Percentiles rank a stretch among this genome's conserved stretches.
Evolutionary conservation across 2,329 filamentous ascomycete species (phyloP).

Genomic region (Akanthomyces muscarius): DNA sequence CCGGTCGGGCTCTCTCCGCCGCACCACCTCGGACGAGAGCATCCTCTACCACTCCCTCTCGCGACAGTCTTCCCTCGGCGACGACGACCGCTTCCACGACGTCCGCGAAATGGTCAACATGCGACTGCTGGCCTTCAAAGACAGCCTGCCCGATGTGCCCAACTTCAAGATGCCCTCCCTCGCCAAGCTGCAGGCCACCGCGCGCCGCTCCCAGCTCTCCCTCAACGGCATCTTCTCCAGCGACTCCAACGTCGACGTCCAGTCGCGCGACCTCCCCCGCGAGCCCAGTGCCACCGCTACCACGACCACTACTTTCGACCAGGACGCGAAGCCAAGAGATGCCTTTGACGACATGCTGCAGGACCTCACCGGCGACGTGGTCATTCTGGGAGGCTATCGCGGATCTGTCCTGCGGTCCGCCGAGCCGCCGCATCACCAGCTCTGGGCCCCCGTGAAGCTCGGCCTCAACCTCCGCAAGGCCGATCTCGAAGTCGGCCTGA

Average conservation of each 20-base stretch:
- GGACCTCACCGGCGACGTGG: conserved; percentile 74
- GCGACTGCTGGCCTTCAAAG: conserved; percentile 82
- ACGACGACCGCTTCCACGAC: conserved; percentile 75
- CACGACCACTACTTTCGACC: background rate
- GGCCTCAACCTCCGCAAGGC: conserved; percentile 88
- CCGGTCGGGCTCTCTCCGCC: conserved; percentile 28
- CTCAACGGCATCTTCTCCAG: conserved; percentile 29
- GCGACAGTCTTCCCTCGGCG: conserved; percentile 75
- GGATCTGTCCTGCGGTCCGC: conserved; percentile 86
- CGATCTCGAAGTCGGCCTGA: conserved; percentile 80
- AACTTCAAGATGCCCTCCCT: conserved; percentile 68
- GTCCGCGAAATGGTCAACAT: conserved; percentile 84
- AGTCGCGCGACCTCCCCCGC: conserved; percentile 18
- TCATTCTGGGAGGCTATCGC: conserved; percentile 85
- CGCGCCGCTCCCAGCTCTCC: conserved; percentile 30
- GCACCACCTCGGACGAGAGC: conserved; percentile 60
- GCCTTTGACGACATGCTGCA: conserved; percentile 56
- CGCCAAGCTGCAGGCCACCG: conserved; percentile 45
- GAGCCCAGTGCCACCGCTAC: background rate
- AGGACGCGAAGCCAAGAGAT: conserved; percentile 24
- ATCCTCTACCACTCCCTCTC: conserved; percentile 73
- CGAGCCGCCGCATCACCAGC: conserved; percentile 74
- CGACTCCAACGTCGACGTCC: conserved; percentile 22
- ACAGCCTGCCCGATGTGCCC: conserved; percentile 76
- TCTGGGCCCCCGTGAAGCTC: conserved; percentile 93